Conservation (phyloP, 257 asterid species). For the Salvia splendens region DNA sequence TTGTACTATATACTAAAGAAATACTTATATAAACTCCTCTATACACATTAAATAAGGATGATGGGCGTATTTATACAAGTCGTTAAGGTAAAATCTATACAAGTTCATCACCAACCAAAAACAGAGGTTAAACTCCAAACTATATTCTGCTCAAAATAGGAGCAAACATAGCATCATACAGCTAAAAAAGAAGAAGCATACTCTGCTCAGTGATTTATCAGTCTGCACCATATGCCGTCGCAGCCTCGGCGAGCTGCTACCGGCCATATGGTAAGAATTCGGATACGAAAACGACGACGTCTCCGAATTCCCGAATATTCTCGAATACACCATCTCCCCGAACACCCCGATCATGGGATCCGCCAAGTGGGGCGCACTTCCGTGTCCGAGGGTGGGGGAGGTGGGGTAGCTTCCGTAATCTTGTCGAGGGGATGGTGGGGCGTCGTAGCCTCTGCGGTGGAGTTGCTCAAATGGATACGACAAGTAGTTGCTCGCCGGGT, state of each 20-base stretch:
- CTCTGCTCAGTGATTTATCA: conserved; percentile 62
- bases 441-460: conserved; percentile 33
- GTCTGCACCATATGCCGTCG: conserved; percentile 51
- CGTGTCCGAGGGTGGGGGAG: conserved; percentile 27
- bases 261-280: conserved; percentile 44
- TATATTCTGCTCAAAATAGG: conserved; percentile 41
- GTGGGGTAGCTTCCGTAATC: conserved; percentile 10
- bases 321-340: conserved; percentile 60
- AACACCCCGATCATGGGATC: conserved; percentile 61
- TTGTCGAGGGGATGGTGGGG: conserved; percentile 30
- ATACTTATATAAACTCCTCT: no score
- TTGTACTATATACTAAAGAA: no score
- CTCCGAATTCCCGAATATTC: conserved; percentile 57
- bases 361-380: conserved; percentile 31
- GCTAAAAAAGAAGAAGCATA: conserved; percentile 65
- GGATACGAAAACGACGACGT: conserved; percentile 51
- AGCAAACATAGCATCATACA: conserved; percentile 58
- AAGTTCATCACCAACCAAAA: no score
- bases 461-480: conserved; percentile 35
- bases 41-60: no score
- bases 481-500: conserved; percentile 14
- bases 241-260: conserved; percentile 50
- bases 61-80: not conserved
- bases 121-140: not conserved
- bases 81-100: no score